Evolutionary conservation across 2,329 filamentous ascomycete species (phyloP).

Genomic region (Monilinia fructigena): DNA sequence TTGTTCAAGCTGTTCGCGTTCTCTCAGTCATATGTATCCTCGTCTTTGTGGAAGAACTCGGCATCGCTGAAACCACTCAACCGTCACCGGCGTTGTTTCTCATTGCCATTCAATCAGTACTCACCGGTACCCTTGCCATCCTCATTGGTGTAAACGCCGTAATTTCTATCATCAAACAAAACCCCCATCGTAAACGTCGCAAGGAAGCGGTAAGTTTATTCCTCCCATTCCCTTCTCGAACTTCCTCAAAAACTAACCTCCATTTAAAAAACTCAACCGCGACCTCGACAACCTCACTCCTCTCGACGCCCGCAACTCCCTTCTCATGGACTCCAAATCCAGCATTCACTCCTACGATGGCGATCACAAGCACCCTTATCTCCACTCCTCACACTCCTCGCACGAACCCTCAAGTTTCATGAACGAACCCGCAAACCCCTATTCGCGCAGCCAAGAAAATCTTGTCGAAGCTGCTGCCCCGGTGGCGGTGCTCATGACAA

Average conservation of each 20-base stretch:
- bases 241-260: background rate
- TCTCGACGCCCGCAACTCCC: constrained; percentile 80
- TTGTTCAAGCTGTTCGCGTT: constrained; percentile 85
- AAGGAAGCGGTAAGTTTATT: constrained; percentile 79
- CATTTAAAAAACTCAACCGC: constrained; percentile 67
- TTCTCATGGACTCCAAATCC: constrained; percentile 50
- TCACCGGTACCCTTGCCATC: constrained; percentile 81
- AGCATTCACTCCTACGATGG: constrained; percentile 11
- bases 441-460: constrained; percentile 24
- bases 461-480: constrained; percentile 20
- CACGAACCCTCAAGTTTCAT: constrained; percentile 27
- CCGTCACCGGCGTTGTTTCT: constrained; percentile 90
- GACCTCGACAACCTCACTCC: constrained; percentile 82
- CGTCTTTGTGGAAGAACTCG: constrained; percentile 90
- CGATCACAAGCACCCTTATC: constrained; percentile 31
- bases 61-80: constrained; percentile 90
- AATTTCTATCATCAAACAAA: constrained; percentile 77
- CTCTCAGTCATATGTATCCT: constrained; percentile 86
- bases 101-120: constrained; percentile 82
- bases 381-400: constrained; percentile 27
- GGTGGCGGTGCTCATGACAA: background rate
- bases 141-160: constrained; percentile 88
- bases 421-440: constrained; percentile 38
- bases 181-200: constrained; percentile 83
- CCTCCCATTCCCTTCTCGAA: background rate